These are phyloP conservation scores for Paraconiothyrium brasiliense DNA, from an alignment of 2,329 filamentous ascomycete genomes.

Conservation along the genomic window DNA sequence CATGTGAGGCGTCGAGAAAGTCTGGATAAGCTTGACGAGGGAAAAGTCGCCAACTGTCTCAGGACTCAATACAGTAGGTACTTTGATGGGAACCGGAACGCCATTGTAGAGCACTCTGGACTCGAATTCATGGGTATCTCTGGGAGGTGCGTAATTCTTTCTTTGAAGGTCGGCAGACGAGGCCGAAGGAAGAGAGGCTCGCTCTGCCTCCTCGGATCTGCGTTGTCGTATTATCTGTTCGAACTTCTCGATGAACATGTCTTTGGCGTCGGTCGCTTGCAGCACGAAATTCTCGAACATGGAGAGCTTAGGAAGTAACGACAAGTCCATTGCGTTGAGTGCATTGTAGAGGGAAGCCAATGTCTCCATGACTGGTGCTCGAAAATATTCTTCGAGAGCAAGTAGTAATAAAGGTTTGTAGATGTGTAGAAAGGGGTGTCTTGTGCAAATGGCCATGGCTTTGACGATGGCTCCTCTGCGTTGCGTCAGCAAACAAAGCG, in stretches of 20 bases:
- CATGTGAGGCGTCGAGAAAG: conserved; percentile 84
- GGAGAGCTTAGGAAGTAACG: conserved; percentile 86
- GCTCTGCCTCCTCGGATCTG: conserved; percentile 69
- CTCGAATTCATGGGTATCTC: conserved; percentile 98
- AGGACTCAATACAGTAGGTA: conserved; percentile 90
- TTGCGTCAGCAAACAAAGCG: conserved; percentile 23
- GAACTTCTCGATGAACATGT: conserved; percentile 97
- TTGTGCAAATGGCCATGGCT: conserved; percentile 98
- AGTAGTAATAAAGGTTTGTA: conserved; percentile 96
- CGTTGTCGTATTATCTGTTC: conserved; percentile 91
- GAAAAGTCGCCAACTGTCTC: conserved; percentile 99
- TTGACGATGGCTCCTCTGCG: conserved; percentile 89
- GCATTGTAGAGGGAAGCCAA: conserved; percentile 88
- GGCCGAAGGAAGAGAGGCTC: conserved; percentile 39
- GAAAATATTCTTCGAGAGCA: conserved; percentile 96
- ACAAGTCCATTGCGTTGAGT: conserved; percentile 96
- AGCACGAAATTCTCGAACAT: conserved; percentile 85
- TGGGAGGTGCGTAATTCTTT: conserved; percentile 78
- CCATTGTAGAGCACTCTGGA: conserved; percentile 95
- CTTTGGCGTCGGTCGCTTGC: conserved; percentile 90
- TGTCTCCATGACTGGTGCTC: conserved; percentile 86
- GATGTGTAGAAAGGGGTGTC: conserved; percentile 97
- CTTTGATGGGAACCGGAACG: conserved; percentile 95
- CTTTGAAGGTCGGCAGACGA: conserved; percentile 55
- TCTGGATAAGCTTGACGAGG: conserved; percentile 95